Evolutionary conservation across 768 basidiomycete species (phyloP).

Genomic region (Terana coerulea): DNA sequence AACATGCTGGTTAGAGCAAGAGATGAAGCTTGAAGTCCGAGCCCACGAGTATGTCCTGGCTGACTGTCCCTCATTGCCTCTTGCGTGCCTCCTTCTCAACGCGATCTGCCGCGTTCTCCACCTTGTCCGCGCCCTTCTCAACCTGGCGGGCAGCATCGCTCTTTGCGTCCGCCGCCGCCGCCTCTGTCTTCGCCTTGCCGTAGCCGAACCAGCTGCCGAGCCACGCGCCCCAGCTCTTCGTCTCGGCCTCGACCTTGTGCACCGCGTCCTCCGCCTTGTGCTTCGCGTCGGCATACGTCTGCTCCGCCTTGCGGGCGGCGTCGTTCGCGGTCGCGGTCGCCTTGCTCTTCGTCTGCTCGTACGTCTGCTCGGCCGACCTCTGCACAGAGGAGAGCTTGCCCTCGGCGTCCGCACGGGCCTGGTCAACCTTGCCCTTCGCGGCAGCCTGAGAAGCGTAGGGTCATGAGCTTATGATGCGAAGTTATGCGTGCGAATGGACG

Average conservation of each 20-base stretch:
- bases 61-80: constrained; percentile 20
- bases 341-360: constrained; percentile 22
- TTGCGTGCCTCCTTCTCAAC: constrained; percentile 28
- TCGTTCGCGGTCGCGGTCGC: constrained; percentile 26
- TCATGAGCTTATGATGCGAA: no score
- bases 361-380: constrained; percentile 22
- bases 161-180: constrained; percentile 28
- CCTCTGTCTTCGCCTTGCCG: constrained; percentile 31
- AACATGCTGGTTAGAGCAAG: not conserved
- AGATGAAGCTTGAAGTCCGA: not conserved
- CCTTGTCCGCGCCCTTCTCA: constrained; percentile 26
- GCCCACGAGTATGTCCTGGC: not conserved
- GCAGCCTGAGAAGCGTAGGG: constrained; percentile 12
- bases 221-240: constrained; percentile 28
- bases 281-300: constrained; percentile 26
- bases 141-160: constrained; percentile 25
- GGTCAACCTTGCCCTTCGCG: constrained; percentile 24
- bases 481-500: constrained; percentile 8
- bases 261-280: constrained; percentile 25
- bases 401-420: constrained; percentile 25
- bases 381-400: constrained; percentile 26
- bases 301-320: constrained; percentile 27
- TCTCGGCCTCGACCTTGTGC: constrained; percentile 25
- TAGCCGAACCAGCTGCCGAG: constrained; percentile 38
- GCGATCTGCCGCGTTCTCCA: constrained; percentile 25